phyloP scores from a whole-genome alignment of 202 grass and related monocot genomes.

The Dendrocalamus latiflorus region DNA sequence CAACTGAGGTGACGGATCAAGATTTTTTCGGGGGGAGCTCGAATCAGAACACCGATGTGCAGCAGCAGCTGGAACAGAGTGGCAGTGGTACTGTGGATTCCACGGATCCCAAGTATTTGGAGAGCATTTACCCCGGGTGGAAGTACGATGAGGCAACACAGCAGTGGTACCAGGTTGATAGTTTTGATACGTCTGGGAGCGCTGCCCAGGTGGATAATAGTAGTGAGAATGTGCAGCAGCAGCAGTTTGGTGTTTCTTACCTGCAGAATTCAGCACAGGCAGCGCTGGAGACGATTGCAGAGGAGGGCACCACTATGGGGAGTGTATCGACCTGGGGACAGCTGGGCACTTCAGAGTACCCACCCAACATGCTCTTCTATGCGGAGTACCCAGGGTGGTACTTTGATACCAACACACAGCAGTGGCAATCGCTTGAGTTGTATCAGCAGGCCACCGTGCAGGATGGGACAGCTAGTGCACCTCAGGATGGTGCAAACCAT shows the following conservation, averaged over 20 bases:
- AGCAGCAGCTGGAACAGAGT: not conserved
- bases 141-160: conserved; percentile 60
- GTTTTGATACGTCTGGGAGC: conserved; percentile 17
- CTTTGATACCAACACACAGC: conserved; percentile 79
- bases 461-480: not conserved
- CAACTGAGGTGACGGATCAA: conserved; percentile 17
- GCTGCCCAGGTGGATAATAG: conserved; percentile 10
- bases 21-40: conserved; percentile 11
- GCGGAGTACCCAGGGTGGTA: conserved; percentile 85
- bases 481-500: conserved; percentile 45
- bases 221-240: conserved; percentile 20
- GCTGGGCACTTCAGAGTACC: conserved; percentile 38
- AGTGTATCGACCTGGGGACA: conserved; percentile 39
- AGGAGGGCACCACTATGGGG: conserved; percentile 39
- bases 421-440: conserved; percentile 69
- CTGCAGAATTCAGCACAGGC: conserved; percentile 49
- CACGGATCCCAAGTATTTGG: conserved; percentile 53
- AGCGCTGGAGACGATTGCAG: conserved; percentile 61
- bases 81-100: conserved; percentile 12
- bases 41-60: not conserved
- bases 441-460: conserved; percentile 49
- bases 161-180: conserved; percentile 77
- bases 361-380: conserved; percentile 84
- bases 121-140: conserved; percentile 85
- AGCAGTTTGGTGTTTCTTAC: conserved; percentile 44